Evolutionary conservation across 2,329 filamentous ascomycete species (phyloP), one percentile per base, ranked within the genome.

Genomic region (Colletotrichum orchidophilum): DNA sequence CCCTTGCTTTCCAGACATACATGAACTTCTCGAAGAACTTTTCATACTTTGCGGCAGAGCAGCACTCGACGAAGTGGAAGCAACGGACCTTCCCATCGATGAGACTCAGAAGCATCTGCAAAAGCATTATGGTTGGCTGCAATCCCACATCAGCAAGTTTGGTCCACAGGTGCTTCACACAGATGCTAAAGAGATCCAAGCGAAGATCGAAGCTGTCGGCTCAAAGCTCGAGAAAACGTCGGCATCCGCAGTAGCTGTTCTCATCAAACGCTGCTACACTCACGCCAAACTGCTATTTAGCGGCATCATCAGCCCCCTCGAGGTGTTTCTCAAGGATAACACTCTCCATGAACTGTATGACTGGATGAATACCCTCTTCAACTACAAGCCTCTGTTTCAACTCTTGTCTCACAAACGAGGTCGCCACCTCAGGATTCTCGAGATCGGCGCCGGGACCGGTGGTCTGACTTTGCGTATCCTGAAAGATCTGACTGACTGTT

Each of bases 391-490:
- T 3, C 6, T 69, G 6, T 27, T 69, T 0, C 42, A 35, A 3
- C 24, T 65, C 0, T 5, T 69, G 11, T 69, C 66, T 0, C 60
- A 69, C 53, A 64, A 69, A 33, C 29, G 33, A 24, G 66, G 66
- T n/a, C 35, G 55, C n/a, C 74, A 76, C 11, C 78, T 87, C 6
- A 84, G 84, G 27, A 79, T 73, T 9, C 54, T 73, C 7, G 72
- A 73, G n/a, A 50, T 73, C 21, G 72, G 72, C 11, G 70, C 65
- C 5, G 72, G 70, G 0, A 66, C 70, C 1, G 70, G 69, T 7
- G 71, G 70, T 13, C 18, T 52, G n/a, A 73, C 54, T 7, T 64
- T 35, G 4, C 57, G 59, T 7, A 66, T 67, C 18, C 50, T 68
- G 18, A 50, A 29, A 21, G 49, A 50, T 18, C 55, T 70, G 53